A percentile compares a stretch with the other conserved stretches of the same genome.
phyloP scores from a whole-genome alignment of 2,329 filamentous ascomycete species.

The Emericellopsis cladophorae region DNA sequence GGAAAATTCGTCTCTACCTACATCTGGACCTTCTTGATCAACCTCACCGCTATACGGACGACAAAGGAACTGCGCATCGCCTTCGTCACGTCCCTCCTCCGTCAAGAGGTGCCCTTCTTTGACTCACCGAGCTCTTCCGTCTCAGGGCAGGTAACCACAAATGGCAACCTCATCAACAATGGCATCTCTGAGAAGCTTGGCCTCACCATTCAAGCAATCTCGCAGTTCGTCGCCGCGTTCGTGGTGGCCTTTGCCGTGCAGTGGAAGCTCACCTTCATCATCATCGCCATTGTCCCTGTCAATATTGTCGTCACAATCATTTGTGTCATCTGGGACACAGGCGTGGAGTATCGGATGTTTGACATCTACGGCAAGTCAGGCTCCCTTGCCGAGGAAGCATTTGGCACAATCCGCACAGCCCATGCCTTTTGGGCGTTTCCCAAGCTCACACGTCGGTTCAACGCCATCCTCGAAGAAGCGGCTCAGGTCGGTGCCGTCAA shows the following conservation, averaged over 20 bases:
- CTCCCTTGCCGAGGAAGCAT: constrained; percentile 33
- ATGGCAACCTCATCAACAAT: constrained; percentile 29
- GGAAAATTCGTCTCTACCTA: constrained; percentile 41
- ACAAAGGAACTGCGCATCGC: constrained; percentile 22
- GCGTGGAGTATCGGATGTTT: constrained; percentile 29
- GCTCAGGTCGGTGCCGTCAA: constrained; percentile 26
- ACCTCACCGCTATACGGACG: constrained; percentile 21
- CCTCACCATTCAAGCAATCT: constrained; percentile 23
- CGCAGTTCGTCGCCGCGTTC: constrained; percentile 25
- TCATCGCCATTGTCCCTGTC: constrained; percentile 30
- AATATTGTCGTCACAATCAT: constrained; percentile 25
- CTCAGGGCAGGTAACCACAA: constrained; percentile 32
- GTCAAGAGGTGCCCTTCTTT: constrained; percentile 44
- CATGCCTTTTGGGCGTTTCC: constrained; percentile 37
- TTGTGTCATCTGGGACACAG: constrained; percentile 24
- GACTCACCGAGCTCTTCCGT: constrained; percentile 31
- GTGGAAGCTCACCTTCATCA: constrained; percentile 29
- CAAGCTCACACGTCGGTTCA: constrained; percentile 27
- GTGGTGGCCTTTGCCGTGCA: constrained; percentile 25
- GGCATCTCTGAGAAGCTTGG: constrained; percentile 33
- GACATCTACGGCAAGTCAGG: constrained; percentile 27
- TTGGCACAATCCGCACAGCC: constrained; percentile 33
- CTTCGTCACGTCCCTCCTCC: constrained; percentile 22
- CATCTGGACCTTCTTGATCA: constrained; percentile 30
- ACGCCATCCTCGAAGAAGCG: constrained; percentile 26